These are phyloP conservation scores for Chlamydomonas reinhardtii DNA, from an alignment of 163 green algal species.

Conservation along the genomic window DNA sequence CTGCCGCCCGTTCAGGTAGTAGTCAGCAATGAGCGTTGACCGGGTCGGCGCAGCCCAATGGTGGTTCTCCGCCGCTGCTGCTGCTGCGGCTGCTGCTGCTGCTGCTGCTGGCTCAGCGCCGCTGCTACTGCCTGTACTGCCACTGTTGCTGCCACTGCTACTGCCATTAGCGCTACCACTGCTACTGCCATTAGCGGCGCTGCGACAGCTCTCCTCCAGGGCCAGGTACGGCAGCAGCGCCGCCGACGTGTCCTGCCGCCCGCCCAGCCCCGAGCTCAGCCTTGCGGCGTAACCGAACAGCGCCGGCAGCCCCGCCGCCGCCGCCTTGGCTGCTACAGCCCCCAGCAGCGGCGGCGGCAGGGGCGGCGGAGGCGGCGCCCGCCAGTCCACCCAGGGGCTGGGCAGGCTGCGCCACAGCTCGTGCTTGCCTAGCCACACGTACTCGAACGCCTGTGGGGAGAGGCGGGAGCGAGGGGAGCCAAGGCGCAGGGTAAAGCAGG, in stretches of 20 bases:
- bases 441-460: not conserved
- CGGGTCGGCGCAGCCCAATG: not conserved
- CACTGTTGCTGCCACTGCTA: too few species aligned
- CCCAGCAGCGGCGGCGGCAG: too few species aligned
- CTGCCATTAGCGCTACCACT: too few species aligned
- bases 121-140: too few species aligned
- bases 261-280: not conserved
- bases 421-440: constrained; percentile 16
- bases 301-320: not conserved
- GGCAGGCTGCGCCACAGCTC: not conserved
- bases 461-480: too few species aligned
- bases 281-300: too few species aligned
- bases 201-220: too few species aligned
- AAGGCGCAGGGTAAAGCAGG: too few species aligned
- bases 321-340: not conserved
- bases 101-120: too few species aligned
- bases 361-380: not conserved
- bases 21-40: not conserved
- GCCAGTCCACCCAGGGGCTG: constrained; percentile 13
- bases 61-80: not conserved
- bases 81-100: not conserved
- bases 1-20: not conserved
- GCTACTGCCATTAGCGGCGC: too few species aligned
- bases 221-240: not conserved
- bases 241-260: not conserved